Base-by-base conservation (phyloP, 2,329 filamentous ascomycete species). In the Teratosphaeriaceae sp. region DNA sequence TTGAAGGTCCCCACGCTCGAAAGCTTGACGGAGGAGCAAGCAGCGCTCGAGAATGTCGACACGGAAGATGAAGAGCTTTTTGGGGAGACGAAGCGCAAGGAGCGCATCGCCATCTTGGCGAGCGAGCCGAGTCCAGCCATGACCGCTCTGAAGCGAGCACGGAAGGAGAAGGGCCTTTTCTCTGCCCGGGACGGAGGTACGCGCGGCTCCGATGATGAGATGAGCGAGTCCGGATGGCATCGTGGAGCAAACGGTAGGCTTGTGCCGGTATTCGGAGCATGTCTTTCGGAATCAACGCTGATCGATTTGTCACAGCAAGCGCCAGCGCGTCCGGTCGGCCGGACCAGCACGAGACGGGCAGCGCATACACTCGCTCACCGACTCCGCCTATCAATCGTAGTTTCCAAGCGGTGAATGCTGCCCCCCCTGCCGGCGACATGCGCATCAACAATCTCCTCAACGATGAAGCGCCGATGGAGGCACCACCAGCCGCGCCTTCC, bases 11-110 rank as follows among this genome's bases (percentile, higher is more conserved):
- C 88, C 3, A 64, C 73, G 12, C 74, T 94, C 50, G 73, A 78
- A 23, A 69, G 75, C 53, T 72, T 92, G 69, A 77, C 76, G 0
- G 67, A 76, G 1, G 82, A 85, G 34, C 73, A 88, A 56, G 77
- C 81, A 54, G 74, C 68, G 1, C 54, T 66, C 20, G 86, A 92
- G 64, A 92, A 92, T 54, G 77, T 87, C 3, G 86, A 92, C 58
- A 80, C 84, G 0, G 68, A 71, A 13, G 78, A 81, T 43, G 84
- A 89, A 65, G 66, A 79, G 44, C 74, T 77, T 2, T 89, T 86
- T 65, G 85, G 85, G 21, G 72, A 79, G 50, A 72, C 76, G 52
- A 89, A 88, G 68, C 79, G 85, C 64, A 80, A 79, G 57, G 84
- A 87, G 62, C 74, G 85, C 40, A 82, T 81, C 52, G 56, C 67